Conservation (phyloP, 805 yeast species). For the Ascoidea asiatica region DNA sequence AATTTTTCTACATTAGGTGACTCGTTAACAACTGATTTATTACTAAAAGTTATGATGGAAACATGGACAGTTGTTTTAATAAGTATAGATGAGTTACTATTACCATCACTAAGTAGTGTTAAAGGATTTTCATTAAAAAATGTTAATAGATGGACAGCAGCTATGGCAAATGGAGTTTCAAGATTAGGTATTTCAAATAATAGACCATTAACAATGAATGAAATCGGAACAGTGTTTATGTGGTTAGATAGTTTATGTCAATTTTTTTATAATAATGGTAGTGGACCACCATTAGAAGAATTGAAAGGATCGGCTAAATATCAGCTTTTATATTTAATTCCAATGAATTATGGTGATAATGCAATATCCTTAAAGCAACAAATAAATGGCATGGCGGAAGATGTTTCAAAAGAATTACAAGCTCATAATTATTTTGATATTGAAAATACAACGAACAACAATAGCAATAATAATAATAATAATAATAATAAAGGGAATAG, state of each 20-base stretch:
- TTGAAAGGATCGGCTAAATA: conserved; percentile 44
- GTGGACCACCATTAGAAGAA: conserved; percentile 60
- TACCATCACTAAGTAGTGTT: conserved; percentile 55
- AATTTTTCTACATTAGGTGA: conserved; percentile 54
- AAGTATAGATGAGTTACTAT: conserved; percentile 54
- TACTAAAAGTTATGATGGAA: conserved; percentile 55
- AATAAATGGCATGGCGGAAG: conserved; percentile 31
- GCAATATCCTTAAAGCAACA: background rate
- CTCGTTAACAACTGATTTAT: conserved; percentile 37
- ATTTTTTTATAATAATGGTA: conserved; percentile 70
- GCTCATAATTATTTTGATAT: conserved; percentile 32
- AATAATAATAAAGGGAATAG: background rate
- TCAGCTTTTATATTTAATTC: conserved; percentile 49
- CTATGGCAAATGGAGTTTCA: conserved; percentile 34
- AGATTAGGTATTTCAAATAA: conserved; percentile 14
- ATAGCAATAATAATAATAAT: background rate
- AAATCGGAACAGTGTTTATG: conserved; percentile 51
- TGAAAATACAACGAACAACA: conserved; percentile 8
- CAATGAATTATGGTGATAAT: conserved; percentile 48
- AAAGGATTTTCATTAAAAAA: conserved; percentile 16
- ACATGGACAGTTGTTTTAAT: conserved; percentile 69
- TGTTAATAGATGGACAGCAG: conserved; percentile 21
- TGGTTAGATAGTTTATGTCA: conserved; percentile 59
- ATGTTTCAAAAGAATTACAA: conserved; percentile 35
- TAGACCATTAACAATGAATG: conserved; percentile 39